Conservation (phyloP, 305 asterid species). For the Lippia alba region DNA sequence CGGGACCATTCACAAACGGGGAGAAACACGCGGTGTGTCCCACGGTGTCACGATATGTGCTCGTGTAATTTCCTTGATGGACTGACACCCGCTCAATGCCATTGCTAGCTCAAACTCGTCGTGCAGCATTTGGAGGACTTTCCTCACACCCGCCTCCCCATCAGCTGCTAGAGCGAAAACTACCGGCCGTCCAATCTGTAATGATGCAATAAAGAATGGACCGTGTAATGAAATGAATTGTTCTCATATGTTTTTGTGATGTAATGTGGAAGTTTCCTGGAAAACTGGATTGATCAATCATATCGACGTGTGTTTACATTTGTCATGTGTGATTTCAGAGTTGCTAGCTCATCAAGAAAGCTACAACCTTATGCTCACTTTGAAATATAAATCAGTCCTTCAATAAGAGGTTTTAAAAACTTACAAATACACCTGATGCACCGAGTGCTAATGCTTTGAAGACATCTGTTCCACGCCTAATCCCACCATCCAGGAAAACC, state of each 20-base stretch:
- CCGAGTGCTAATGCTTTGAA: slow-evolving; percentile 90
- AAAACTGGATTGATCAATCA: too few species aligned
- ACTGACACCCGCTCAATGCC: slow-evolving; percentile 85
- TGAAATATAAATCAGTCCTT: too few species aligned
- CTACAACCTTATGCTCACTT: too few species aligned
- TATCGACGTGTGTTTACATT: too few species aligned
- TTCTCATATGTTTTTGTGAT: too few species aligned
- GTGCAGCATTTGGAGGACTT: slow-evolving; percentile 73
- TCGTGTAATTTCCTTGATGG: slow-evolving; percentile 71
- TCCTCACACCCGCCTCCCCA: slow-evolving; percentile 79
- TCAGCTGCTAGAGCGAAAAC: slow-evolving; percentile 72
- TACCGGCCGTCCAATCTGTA: slow-evolving; percentile 79
- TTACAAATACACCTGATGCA: slow-evolving; percentile 85
- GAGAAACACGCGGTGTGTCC: slow-evolving; percentile 53
- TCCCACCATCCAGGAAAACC: slow-evolving; percentile 78
- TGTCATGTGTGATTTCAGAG: too few species aligned
- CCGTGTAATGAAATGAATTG: too few species aligned
- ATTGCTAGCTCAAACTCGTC: slow-evolving; percentile 84
- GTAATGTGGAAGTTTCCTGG: too few species aligned
- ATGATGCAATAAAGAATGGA: background rate
- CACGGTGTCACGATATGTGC: slow-evolving; percentile 59
- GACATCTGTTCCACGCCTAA: slow-evolving; percentile 86
- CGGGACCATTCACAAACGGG: slow-evolving; percentile 47
- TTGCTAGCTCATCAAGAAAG: too few species aligned
- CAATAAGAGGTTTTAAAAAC: background rate